Base-by-base conservation (phyloP, 371 early-diverging fungal genomes). In the Mortierella sp. region DNA sequence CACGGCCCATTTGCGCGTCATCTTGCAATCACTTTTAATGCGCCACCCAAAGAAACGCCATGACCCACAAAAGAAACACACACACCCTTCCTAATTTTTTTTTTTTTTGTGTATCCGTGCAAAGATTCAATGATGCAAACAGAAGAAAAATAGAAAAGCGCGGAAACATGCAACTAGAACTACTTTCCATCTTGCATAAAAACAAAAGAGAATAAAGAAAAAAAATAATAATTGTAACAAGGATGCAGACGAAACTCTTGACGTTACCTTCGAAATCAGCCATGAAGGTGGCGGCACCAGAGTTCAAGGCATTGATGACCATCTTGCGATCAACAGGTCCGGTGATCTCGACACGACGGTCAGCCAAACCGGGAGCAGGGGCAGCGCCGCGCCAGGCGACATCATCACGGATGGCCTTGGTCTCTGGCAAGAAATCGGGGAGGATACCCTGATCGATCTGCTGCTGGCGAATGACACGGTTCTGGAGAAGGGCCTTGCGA, bases 301-400 rank as follows among this genome's bases (percentile, higher is more conserved):
- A 93, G 89, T 97, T 98, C 77, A 97, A 88, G 36, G 97, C 98
- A 73, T 98, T 98, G 85, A 98, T 98, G 77, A 98, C 96, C 98
- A 98, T 98, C 87, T 98, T 98, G 77, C 98, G 93, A 86, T 97
- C 97, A 50, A 97, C 97, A 16, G 98, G 98, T 22, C 98, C 98
- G 50, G 98, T 98, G 85, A 98, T 98, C 86, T 98, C 98, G 63
- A 97, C 97, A 58, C 97, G 92, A 58, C 98, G 93, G 85, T 98
- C 97, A 13, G 90, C 86, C 53, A 98, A 86, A 5, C 97, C 97
- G 7, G 97, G 97, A 13, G 96, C 97, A 62, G 96, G 97, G 40
- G 78, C 76, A 41, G 98, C 97, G 32, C 93, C 97, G 72, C 89
- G 84, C 98, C 98, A 98, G 33, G 92, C 90, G 43, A 89, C 88